A percentile compares a stretch with the other conserved stretches of the same genome.
phyloP scores from a whole-genome alignment of 345 rosid species.

The Citrus unshiu region DNA sequence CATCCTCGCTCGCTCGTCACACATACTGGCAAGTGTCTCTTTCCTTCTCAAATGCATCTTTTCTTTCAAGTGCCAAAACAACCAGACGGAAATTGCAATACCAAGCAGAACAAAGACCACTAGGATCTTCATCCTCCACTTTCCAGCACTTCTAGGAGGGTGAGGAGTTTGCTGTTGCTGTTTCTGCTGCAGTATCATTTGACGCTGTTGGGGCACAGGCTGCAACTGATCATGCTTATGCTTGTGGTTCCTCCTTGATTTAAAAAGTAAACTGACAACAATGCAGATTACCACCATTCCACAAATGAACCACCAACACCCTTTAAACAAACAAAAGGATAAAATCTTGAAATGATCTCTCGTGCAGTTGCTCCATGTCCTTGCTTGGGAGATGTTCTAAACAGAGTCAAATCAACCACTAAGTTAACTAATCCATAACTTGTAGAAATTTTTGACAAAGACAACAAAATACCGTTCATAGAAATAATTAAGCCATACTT shows the following conservation, averaged over 20 bases:
- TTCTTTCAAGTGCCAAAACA: constrained; percentile 47
- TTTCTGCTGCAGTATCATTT: constrained; percentile 41
- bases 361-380: constrained; percentile 9
- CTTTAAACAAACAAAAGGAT: constrained; percentile 27
- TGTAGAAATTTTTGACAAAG: background rate
- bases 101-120: constrained; percentile 49
- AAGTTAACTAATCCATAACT: constrained; percentile 4
- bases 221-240: constrained; percentile 26
- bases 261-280: constrained; percentile 26
- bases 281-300: constrained; percentile 36
- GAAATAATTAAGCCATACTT: background rate
- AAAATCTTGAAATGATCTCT: constrained; percentile 23
- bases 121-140: constrained; percentile 68
- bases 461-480: background rate
- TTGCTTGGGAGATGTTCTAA: constrained; percentile 35
- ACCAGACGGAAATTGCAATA: constrained; percentile 48
- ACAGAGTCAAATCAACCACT: constrained; percentile 22
- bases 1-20: constrained; percentile 94
- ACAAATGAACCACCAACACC: constrained; percentile 51
- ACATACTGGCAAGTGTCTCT: constrained; percentile 82
- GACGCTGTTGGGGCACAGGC: constrained; percentile 30
- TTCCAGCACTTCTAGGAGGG: constrained; percentile 55
- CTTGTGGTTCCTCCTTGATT: constrained; percentile 26
- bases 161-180: constrained; percentile 48
- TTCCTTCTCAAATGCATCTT: constrained; percentile 39